Percentiles rank a stretch among this genome's conserved stretches.
Conservation (phyloP, 202 grass and related monocot species). For the Setaria italica region DNA sequence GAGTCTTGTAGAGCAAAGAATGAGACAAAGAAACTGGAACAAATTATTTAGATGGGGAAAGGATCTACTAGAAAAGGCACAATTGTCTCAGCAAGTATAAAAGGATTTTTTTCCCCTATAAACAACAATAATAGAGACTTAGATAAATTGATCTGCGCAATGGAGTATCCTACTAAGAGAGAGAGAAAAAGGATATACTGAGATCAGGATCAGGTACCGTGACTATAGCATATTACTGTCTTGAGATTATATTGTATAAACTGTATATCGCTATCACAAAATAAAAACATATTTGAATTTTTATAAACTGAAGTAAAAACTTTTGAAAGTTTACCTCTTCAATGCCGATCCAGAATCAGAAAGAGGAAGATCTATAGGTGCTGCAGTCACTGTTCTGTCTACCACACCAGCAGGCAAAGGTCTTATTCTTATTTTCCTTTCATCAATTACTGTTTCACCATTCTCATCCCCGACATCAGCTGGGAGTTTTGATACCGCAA, state of each 20-base stretch:
- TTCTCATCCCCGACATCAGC: constrained; percentile 99
- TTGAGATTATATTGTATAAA: neutral
- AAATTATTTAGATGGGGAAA: neutral
- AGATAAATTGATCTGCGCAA: neutral
- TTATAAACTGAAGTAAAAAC: neutral
- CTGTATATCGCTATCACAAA: constrained; percentile 17
- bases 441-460: constrained; percentile 93
- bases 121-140: neutral
- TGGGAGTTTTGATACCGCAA: constrained; percentile 84
- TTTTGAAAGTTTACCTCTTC: constrained; percentile 56
- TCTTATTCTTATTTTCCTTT: constrained; percentile 99
- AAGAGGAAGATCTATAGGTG: constrained; percentile 60
- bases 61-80: neutral
- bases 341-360: constrained; percentile 68
- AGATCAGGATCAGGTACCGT: constrained; percentile 13
- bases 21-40: neutral
- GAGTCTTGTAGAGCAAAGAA: constrained; percentile 5
- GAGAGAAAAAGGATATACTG: neutral
- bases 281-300: constrained; percentile 6
- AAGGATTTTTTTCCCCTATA: constrained; percentile 17
- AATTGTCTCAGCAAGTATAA: neutral
- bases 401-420: constrained; percentile 67
- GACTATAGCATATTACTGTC: neutral
- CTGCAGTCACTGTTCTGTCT: constrained; percentile 46
- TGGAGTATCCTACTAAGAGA: constrained; percentile 7